phyloP scores from a whole-genome alignment of 768 basidiomycete species.

The Hygrophorus russula region DNA sequence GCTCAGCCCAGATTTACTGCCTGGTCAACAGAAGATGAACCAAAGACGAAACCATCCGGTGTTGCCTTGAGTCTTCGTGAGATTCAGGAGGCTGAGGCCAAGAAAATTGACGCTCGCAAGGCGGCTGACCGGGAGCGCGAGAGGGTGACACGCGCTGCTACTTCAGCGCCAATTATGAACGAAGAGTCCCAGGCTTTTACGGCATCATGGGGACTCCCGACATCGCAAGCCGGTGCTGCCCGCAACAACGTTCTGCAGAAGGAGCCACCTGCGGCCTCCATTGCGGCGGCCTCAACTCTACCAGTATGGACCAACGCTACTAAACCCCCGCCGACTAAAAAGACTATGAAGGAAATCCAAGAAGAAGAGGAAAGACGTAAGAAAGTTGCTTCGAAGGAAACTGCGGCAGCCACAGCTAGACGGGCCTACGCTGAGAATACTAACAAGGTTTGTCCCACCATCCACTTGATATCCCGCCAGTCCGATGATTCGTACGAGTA shows the following conservation, averaged over 20 bases:
- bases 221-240: conserved; percentile 57
- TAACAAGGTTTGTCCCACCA: conserved; percentile 41
- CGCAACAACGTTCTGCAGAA: conserved; percentile 31
- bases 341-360: conserved; percentile 97
- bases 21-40: conserved; percentile 64
- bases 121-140: conserved; percentile 64
- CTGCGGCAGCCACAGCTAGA: conserved; percentile 42
- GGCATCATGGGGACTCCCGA: conserved; percentile 78
- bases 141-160: conserved; percentile 38
- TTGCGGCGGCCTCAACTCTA: conserved; percentile 15
- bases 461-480: neutral
- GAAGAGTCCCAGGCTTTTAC: conserved; percentile 57
- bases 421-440: conserved; percentile 74
- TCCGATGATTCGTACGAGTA: neutral
- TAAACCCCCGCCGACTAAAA: conserved; percentile 53
- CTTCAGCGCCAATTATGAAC: conserved; percentile 21
- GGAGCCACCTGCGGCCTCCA: conserved; percentile 24
- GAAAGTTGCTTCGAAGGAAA: conserved; percentile 52
- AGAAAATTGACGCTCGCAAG: conserved; percentile 68
- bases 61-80: conserved; percentile 69
- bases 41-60: conserved; percentile 32
- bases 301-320: conserved; percentile 68
- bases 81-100: conserved; percentile 90
- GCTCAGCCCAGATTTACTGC: conserved; percentile 20
- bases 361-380: conserved; percentile 92